phyloP scores from a whole-genome alignment of 2,329 filamentous ascomycete species.

The Pseudonectria buxi region DNA sequence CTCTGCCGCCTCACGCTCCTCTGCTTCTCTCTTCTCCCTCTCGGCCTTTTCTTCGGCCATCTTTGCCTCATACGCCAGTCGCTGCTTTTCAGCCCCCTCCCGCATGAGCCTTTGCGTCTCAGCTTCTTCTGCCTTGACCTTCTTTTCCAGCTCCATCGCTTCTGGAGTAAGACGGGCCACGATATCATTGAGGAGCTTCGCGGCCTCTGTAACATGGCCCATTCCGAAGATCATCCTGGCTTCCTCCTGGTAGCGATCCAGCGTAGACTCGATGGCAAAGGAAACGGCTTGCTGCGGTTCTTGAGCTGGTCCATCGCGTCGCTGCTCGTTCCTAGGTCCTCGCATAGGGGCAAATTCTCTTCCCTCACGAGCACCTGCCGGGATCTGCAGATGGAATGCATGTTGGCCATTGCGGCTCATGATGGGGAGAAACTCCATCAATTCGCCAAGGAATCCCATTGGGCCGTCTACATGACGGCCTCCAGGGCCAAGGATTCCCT shows the following conservation, averaged over 20 bases:
- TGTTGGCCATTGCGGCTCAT: slow-evolving; percentile 40
- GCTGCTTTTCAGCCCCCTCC: slow-evolving; percentile 61
- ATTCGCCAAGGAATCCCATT: slow-evolving; percentile 48
- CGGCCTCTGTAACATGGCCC: slow-evolving; percentile 57
- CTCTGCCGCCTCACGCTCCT: slow-evolving; percentile 54
- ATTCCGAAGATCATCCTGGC: slow-evolving; percentile 76
- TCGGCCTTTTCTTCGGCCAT: slow-evolving; percentile 63
- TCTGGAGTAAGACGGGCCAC: slow-evolving; percentile 71
- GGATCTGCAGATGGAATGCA: slow-evolving; percentile 54
- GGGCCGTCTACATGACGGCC: slow-evolving; percentile 40
- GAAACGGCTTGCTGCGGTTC: slow-evolving; percentile 69
- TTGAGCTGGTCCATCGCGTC: slow-evolving; percentile 40
- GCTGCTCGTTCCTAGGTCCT: slow-evolving; percentile 39
- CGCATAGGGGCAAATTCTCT: slow-evolving; percentile 41
- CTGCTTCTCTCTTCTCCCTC: slow-evolving; percentile 62
- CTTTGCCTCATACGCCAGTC: slow-evolving; percentile 60
- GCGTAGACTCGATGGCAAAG: slow-evolving; percentile 67
- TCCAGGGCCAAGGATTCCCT: slow-evolving; percentile 35
- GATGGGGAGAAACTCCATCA: slow-evolving; percentile 48
- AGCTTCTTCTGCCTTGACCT: slow-evolving; percentile 55
- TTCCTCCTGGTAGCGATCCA: slow-evolving; percentile 81
- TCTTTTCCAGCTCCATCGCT: slow-evolving; percentile 74
- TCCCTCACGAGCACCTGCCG: slow-evolving; percentile 41
- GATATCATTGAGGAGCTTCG: slow-evolving; percentile 61
- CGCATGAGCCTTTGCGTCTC: slow-evolving; percentile 41